phyloP scores from a whole-genome alignment of 1,284 basidiomycete genomes.

The Ceratobasidium sp. region DNA sequence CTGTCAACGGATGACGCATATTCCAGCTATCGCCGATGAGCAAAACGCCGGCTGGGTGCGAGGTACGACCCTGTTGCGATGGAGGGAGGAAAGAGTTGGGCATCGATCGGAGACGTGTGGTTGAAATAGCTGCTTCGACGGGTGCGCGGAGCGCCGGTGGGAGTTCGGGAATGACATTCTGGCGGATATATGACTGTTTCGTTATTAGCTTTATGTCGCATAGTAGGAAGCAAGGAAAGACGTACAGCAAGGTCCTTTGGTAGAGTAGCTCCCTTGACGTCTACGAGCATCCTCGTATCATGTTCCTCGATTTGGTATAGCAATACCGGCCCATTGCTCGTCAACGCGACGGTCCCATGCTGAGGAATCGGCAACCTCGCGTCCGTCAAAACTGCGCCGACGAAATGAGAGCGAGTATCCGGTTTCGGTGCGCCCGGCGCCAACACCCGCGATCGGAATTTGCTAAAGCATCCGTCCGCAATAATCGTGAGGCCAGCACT shows the following conservation, averaged over 20 bases:
- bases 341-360: conserved; percentile 90
- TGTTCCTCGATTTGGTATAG: conserved; percentile 86
- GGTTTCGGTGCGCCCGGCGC: conserved; percentile 56
- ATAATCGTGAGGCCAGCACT: conserved; percentile 87
- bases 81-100: conserved; percentile 96
- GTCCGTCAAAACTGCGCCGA: conserved; percentile 83
- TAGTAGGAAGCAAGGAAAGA: conserved; percentile 32
- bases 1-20: conserved; percentile 98
- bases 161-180: conserved; percentile 83
- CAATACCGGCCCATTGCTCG: conserved; percentile 84
- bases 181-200: conserved; percentile 74
- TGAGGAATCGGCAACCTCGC: conserved; percentile 80
- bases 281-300: conserved; percentile 93
- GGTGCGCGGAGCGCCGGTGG: conserved; percentile 77
- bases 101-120: conserved; percentile 89
- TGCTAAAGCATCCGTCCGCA: conserved; percentile 96
- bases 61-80: conserved; percentile 74
- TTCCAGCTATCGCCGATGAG: conserved; percentile 98
- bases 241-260: conserved; percentile 85
- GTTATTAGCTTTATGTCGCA: conserved; percentile 3
- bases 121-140: conserved; percentile 73
- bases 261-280: conserved; percentile 85
- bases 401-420: conserved; percentile 80
- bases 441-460: conserved; percentile 62
- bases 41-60: conserved; percentile 77